phyloP scores from a whole-genome alignment of 2,329 filamentous ascomycete species.

The Graphiopsis chlorocephala region DNA sequence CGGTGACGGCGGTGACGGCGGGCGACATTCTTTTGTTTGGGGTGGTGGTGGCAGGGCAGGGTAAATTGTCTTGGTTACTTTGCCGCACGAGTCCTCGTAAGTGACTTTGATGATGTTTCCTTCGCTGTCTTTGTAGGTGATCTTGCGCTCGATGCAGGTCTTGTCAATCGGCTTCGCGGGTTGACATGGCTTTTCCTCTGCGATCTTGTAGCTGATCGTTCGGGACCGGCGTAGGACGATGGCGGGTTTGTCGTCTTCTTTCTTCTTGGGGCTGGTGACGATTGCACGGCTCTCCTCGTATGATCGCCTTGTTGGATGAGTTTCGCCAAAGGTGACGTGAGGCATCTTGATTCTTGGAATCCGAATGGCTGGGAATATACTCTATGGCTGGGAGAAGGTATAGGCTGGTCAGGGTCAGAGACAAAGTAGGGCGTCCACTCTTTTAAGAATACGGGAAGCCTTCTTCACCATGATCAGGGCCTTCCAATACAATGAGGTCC shows the following conservation, averaged over 20 bases:
- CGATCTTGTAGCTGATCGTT: conserved; percentile 5
- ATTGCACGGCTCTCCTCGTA: neutral
- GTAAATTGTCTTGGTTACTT: conserved; percentile 4
- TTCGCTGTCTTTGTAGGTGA: neutral
- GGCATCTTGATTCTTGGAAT: conserved; percentile 6
- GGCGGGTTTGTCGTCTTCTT: neutral
- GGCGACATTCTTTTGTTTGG: neutral
- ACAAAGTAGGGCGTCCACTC: neutral
- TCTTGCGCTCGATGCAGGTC: neutral
- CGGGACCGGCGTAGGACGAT: neutral
- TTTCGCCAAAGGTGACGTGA: neutral
- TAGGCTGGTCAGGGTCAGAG: neutral
- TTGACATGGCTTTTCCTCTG: neutral
- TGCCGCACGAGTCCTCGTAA: conserved; percentile 11
- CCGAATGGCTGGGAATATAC: neutral
- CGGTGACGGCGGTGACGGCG: neutral
- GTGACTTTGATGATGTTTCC: conserved; percentile 8
- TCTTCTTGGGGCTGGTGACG: neutral
- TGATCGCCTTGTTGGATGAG: neutral
- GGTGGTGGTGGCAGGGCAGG: neutral
- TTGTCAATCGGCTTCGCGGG: neutral
- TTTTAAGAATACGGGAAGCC: neutral
- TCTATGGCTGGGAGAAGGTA: neutral
- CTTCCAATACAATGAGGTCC: neutral
- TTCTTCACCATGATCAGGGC: neutral